Conservation (phyloP, 2,329 filamentous ascomycete genomes). For the Penicillium hesseltinei region DNA sequence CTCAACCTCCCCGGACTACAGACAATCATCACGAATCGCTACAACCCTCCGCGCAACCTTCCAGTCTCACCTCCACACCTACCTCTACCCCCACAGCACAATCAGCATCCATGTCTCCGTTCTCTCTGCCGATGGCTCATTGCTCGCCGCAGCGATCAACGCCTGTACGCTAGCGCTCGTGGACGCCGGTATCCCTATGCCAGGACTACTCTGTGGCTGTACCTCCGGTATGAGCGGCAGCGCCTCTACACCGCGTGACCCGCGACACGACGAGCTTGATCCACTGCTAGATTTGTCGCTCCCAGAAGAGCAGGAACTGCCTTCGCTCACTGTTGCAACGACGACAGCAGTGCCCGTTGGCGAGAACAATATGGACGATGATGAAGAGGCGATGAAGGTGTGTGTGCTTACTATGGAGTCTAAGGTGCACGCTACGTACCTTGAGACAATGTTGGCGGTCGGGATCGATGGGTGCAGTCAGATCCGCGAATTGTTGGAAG, state of each 20-base stretch:
- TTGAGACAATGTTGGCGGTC: slow-evolving; percentile 92
- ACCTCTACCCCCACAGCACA: slow-evolving; percentile 83
- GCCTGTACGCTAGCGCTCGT: slow-evolving; percentile 87
- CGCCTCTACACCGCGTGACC: slow-evolving; percentile 42
- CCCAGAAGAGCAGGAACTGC: slow-evolving; percentile 68
- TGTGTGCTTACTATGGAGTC: slow-evolving; percentile 82
- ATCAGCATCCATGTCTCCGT: slow-evolving; percentile 84
- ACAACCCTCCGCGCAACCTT: slow-evolving; percentile 77
- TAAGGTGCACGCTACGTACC: slow-evolving; percentile 70
- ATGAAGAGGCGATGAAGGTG: slow-evolving; percentile 56
- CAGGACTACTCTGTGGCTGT: slow-evolving; percentile 83
- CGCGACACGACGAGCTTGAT: slow-evolving; percentile 43
- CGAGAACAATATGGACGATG: slow-evolving; percentile 58
- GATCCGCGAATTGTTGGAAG: slow-evolving; percentile 76
- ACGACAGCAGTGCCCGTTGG: slow-evolving; percentile 39
- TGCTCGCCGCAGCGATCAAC: slow-evolving; percentile 87
- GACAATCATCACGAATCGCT: slow-evolving; percentile 62
- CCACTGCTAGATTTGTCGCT: slow-evolving; percentile 46
- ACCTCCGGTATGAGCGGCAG: slow-evolving; percentile 69
- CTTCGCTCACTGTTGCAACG: slow-evolving; percentile 82
- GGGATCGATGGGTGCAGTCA: slow-evolving; percentile 89
- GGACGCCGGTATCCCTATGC: slow-evolving; percentile 94
- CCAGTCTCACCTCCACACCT: slow-evolving; percentile 72
- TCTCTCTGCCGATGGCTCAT: slow-evolving; percentile 82
- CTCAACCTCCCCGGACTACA: slow-evolving; percentile 36